A percentile compares a stretch with the other conserved stretches of the same genome.
phyloP scores from a whole-genome alignment of 768 basidiomycete genomes.

The Leccinum aurantiacum region DNA sequence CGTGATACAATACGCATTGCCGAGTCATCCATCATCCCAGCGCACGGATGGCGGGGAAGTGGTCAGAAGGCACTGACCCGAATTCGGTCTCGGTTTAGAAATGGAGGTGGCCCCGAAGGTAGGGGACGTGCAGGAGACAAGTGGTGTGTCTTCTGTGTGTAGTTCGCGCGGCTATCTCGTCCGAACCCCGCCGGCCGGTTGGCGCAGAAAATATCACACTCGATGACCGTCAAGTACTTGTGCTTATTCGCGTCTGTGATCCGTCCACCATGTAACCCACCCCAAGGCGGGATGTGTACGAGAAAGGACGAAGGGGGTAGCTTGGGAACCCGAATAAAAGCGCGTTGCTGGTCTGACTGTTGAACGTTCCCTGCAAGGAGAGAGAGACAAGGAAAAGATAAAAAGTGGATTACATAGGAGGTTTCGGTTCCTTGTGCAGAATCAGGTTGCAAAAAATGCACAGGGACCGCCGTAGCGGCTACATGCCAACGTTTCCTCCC shows the following conservation, averaged over 20 bases:
- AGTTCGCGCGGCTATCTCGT: constrained; percentile 3
- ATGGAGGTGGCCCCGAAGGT: constrained; percentile 7
- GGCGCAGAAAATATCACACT: background rate
- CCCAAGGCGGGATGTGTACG: background rate
- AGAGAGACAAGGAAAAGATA: constrained; percentile 4
- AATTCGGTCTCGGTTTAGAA: background rate
- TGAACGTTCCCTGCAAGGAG: background rate
- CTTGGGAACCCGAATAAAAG: constrained; percentile 4
- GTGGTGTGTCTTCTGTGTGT: constrained; percentile 2
- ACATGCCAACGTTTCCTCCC: constrained; percentile 53
- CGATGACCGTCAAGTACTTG: constrained; percentile 4
- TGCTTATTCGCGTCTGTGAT: constrained; percentile 13
- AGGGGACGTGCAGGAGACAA: constrained; percentile 5
- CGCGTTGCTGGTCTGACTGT: constrained; percentile 5
- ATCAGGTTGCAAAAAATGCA: constrained; percentile 28
- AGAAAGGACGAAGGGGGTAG: background rate
- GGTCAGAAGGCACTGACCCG: constrained; percentile 1
- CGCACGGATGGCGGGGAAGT: background rate
- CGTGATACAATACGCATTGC: constrained; percentile 1
- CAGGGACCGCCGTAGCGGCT: constrained; percentile 34
- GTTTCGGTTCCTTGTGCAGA: constrained; percentile 27
- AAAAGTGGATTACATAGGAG: constrained; percentile 14
- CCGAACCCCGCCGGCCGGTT: constrained; percentile 3
- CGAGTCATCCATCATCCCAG: background rate
- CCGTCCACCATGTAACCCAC: constrained; percentile 1